Percentiles rank a stretch among this genome's conserved stretches.
Conservation (phyloP, 441 rosid genomes). For the Populus hybrid region DNA sequence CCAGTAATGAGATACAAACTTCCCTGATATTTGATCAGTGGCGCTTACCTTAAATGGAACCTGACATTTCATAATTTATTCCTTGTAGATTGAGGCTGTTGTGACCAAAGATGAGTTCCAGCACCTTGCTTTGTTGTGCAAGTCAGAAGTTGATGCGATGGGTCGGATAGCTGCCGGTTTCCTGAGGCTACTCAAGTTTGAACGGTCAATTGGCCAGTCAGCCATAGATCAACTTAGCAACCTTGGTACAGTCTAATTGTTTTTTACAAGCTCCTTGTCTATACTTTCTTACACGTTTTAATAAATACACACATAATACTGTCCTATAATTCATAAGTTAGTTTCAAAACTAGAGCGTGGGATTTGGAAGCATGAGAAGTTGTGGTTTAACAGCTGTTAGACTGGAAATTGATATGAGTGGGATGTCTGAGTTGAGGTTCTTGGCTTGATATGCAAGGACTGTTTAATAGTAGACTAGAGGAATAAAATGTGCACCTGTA, state of each 20-base stretch:
- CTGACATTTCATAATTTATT: constrained; percentile 10
- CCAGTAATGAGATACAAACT: constrained; percentile 52
- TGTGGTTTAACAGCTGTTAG: not conserved
- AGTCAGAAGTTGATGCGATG: constrained; percentile 89
- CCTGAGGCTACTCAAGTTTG: constrained; percentile 80
- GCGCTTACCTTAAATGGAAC: not conserved
- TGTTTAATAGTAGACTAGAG: no score
- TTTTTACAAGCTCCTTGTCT: not conserved
- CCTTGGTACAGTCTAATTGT: constrained; percentile 57
- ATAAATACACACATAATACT: not conserved
- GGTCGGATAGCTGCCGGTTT: constrained; percentile 89
- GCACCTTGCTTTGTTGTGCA: constrained; percentile 73
- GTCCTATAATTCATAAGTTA: no score
- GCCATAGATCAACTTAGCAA: constrained; percentile 86
- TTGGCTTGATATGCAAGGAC: not conserved
- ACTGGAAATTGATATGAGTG: not conserved
- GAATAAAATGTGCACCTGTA: no score
- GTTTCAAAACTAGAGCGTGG: not conserved
- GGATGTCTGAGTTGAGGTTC: not conserved
- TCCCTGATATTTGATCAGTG: constrained; percentile 6
- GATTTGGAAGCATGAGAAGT: not conserved
- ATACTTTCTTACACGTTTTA: not conserved
- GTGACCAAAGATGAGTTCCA: constrained; percentile 89
- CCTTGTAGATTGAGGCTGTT: constrained; percentile 70
- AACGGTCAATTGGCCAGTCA: constrained; percentile 70